Percentiles rank a stretch among this genome's conserved stretches.
Conservation (phyloP, 768 basidiomycete genomes). For the Artomyces pyxidatus region DNA sequence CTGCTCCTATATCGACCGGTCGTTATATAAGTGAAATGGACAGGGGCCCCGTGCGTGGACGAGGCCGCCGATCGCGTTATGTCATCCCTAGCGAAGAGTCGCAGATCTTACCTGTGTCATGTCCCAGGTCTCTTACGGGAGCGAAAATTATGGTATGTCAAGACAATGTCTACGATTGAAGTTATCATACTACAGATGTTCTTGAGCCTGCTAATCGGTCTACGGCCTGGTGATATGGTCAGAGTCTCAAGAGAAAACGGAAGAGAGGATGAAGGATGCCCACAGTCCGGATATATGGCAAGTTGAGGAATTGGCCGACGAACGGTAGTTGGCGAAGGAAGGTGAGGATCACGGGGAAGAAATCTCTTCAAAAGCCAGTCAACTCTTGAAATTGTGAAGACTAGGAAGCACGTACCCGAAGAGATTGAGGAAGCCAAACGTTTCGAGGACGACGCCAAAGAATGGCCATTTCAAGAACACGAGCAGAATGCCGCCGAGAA, state of each 20-base stretch:
- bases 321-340: constrained; percentile 93
- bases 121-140: too few relatives aligned
- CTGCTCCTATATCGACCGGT: too few relatives aligned
- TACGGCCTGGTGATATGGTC: constrained; percentile 19
- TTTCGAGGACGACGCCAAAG: constrained; percentile 87
- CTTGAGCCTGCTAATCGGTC: constrained; percentile 29
- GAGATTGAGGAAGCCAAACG: constrained; percentile 93
- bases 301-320: constrained; percentile 74
- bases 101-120: too few relatives aligned
- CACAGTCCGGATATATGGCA: constrained; percentile 85
- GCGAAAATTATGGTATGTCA: too few relatives aligned
- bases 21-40: too few relatives aligned
- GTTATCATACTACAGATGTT: constrained; percentile 28
- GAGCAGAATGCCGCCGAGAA: constrained; percentile 83
- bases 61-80: too few relatives aligned
- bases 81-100: too few relatives aligned
- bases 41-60: too few relatives aligned
- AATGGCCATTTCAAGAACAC: constrained; percentile 97
- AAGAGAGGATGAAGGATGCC: constrained; percentile 21
- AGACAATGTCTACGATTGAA: too few relatives aligned
- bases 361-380: constrained; percentile 59
- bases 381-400: not conserved
- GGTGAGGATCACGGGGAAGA: constrained; percentile 98
- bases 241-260: not conserved
- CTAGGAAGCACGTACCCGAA: constrained; percentile 67